Evolutionary conservation across 176 grass and related monocot genomes (phyloP).

Genomic region (Triticum timopheevii): DNA sequence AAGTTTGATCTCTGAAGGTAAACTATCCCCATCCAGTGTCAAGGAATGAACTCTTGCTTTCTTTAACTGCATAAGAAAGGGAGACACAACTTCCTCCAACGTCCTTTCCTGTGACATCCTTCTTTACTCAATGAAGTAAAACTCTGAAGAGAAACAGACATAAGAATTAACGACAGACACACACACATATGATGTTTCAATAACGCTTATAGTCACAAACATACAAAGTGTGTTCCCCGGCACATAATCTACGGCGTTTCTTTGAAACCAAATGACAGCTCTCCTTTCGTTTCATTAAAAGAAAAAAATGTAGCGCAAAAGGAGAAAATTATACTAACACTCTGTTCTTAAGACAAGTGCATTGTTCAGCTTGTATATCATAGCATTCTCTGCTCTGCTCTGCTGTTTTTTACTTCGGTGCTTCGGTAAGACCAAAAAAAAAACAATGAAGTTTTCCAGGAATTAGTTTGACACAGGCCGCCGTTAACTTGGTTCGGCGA

Average conservation of each 20-base stretch:
- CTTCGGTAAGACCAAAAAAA: too few species aligned
- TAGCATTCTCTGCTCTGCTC: background rate
- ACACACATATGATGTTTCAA: background rate
- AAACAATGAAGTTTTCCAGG: background rate
- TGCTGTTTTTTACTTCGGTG: background rate
- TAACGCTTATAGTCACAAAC: background rate
- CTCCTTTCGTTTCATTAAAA: background rate
- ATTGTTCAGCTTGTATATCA: background rate
- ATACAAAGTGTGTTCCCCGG: background rate
- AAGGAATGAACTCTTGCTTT: conserved; percentile 16
- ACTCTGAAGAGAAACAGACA: background rate
- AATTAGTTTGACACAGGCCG: too few species aligned
- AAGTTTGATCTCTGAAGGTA: conserved; percentile 23
- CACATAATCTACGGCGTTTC: background rate
- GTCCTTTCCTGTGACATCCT: conserved; percentile 33
- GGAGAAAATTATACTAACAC: background rate
- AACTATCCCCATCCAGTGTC: background rate
- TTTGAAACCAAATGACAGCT: background rate
- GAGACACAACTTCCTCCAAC: conserved; percentile 36
- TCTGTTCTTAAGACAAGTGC: background rate
- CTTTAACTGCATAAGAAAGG: conserved; percentile 34
- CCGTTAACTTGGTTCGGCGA: too few species aligned
- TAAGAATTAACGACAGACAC: background rate
- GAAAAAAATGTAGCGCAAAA: background rate
- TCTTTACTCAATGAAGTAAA: background rate